Conservation (phyloP, 176 grass and related monocot species). For the Hsuehochloa calcarea region DNA sequence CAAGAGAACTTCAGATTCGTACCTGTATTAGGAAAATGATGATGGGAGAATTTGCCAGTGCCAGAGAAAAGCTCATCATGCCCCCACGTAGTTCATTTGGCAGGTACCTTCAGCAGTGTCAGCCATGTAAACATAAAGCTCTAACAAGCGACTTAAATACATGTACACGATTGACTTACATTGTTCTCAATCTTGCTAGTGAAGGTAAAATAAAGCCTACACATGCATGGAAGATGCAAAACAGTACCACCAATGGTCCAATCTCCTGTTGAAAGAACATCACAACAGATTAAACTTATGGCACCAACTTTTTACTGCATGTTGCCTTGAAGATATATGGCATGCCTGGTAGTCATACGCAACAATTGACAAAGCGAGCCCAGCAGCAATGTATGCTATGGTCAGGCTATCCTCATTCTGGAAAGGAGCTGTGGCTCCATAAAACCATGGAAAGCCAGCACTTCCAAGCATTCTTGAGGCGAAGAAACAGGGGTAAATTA, state of each 20-base stretch:
- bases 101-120: conserved; percentile 62
- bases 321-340: neutral
- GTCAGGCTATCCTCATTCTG: conserved; percentile 66
- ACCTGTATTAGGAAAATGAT: conserved; percentile 67
- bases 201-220: conserved; percentile 85
- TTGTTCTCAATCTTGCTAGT: conserved; percentile 78
- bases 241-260: conserved; percentile 63
- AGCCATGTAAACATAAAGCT: conserved; percentile 27
- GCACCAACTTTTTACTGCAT: neutral
- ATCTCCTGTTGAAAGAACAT: conserved; percentile 62
- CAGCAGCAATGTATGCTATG: conserved; percentile 51
- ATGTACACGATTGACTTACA: conserved; percentile 42
- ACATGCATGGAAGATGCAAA: conserved; percentile 87
- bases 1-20: neutral
- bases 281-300: neutral
- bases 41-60: conserved; percentile 55
- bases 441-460: conserved; percentile 74
- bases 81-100: conserved; percentile 93
- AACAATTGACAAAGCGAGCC: conserved; percentile 56
- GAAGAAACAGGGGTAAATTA: conserved; percentile 78
- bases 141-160: neutral
- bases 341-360: conserved; percentile 94
- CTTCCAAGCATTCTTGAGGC: conserved; percentile 81
- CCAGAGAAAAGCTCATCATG: conserved; percentile 85
- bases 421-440: conserved; percentile 43